Percentiles rank a stretch among this genome's conserved stretches.
Conservation (phyloP, 2,329 filamentous ascomycete species). For the Cyphellophora europaea region DNA sequence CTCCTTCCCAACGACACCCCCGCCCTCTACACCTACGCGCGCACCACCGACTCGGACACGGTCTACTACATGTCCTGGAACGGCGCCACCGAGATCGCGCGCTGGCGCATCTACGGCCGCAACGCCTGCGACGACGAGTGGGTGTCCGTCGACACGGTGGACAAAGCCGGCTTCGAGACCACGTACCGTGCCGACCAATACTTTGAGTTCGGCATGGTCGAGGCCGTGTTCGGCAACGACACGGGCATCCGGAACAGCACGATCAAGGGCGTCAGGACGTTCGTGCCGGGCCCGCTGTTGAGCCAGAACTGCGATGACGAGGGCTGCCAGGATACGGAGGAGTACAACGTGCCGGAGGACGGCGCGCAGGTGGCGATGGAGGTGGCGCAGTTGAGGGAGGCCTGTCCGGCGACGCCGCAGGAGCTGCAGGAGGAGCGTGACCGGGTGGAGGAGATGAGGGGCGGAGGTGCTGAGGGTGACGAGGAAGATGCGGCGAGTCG, state of each 20-base stretch:
- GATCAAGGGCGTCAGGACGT: slow-evolving; percentile 5
- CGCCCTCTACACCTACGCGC: slow-evolving; percentile 11
- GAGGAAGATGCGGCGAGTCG: no score
- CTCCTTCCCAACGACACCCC: slow-evolving; percentile 9
- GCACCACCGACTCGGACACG: slow-evolving; percentile 9
- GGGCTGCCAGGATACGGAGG: no score
- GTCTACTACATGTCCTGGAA: slow-evolving; percentile 35
- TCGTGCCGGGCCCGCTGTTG: slow-evolving; percentile 6
- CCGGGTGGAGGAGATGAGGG: no score
- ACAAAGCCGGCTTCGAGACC: slow-evolving; percentile 76
- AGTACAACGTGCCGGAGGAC: no score
- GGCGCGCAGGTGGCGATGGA: no score
- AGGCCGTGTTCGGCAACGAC: slow-evolving; percentile 6
- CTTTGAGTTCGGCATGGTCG: slow-evolving; percentile 8
- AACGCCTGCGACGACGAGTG: no score
- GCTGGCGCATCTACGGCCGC: slow-evolving; percentile 29
- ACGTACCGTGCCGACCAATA: slow-evolving; percentile 3
- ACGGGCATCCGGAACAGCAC: slow-evolving; percentile 7
- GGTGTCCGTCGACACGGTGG: slow-evolving; percentile 59
- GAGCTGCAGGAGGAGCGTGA: no score
- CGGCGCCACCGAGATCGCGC: slow-evolving; percentile 36
- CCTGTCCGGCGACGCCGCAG: no score
- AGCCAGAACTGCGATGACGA: slow-evolving; percentile 4
- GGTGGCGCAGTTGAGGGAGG: no score
- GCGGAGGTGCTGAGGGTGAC: no score